Percentiles rank a stretch among this genome's conserved stretches.
These are phyloP conservation scores for Nicotiana tomentosiformis DNA, from an alignment of 257 asterid species.

Conservation along the genomic window DNA sequence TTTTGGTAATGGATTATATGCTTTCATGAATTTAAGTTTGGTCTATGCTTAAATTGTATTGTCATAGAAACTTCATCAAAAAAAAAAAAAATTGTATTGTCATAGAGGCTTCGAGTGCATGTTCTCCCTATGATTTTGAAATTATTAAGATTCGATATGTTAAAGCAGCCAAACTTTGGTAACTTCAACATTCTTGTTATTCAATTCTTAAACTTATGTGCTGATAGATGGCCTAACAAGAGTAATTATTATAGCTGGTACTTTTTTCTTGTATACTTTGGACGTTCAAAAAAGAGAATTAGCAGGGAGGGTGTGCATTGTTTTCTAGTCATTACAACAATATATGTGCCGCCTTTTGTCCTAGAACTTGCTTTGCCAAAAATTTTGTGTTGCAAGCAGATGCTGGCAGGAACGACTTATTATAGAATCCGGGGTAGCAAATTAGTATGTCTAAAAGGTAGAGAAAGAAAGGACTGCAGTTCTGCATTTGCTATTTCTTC, in stretches of 20 bases:
- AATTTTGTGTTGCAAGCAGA: background rate
- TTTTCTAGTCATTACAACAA: background rate
- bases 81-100: background rate
- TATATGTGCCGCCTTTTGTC: background rate
- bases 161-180: background rate
- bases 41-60: background rate
- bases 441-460: background rate
- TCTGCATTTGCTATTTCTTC: background rate
- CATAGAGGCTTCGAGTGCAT: background rate
- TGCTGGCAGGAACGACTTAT: no score
- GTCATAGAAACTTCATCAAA: background rate
- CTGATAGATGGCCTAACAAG: background rate
- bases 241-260: background rate
- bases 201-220: background rate
- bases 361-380: background rate
- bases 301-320: background rate
- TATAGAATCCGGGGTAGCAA: background rate
- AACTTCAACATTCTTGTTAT: background rate
- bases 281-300: background rate
- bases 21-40: background rate
- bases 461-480: background rate
- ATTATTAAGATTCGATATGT: background rate
- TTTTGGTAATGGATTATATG: background rate
- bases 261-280: background rate
- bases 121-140: background rate